Conservation (phyloP, 2,329 filamentous ascomycete genomes). For the Alternaria brassicae region DNA sequence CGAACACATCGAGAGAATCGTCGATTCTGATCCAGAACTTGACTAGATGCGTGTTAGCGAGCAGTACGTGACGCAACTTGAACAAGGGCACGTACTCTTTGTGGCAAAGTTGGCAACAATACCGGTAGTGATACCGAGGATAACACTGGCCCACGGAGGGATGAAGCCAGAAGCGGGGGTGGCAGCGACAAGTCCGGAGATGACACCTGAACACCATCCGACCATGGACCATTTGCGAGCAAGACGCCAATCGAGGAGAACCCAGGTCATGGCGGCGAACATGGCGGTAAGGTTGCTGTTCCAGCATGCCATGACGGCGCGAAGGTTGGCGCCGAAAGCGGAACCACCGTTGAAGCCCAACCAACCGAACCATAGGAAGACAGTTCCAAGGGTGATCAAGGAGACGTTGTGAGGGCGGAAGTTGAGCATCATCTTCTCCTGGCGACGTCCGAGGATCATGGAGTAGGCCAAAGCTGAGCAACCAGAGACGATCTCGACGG, state of each 20-base stretch:
- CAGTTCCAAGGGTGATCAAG: constrained; percentile 91
- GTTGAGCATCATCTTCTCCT: constrained; percentile 99
- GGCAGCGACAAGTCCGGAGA: constrained; percentile 86
- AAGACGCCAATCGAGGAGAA: constrained; percentile 91
- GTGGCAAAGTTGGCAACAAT: constrained; percentile 83
- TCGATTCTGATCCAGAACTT: constrained; percentile 81
- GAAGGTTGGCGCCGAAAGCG: constrained; percentile 89
- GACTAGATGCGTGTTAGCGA: constrained; percentile 53
- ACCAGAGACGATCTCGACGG: constrained; percentile 96
- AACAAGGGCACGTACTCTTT: constrained; percentile 69
- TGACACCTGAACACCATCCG: constrained; percentile 88
- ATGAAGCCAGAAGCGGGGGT: constrained; percentile 85
- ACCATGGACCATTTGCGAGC: constrained; percentile 95
- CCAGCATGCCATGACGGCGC: constrained; percentile 96
- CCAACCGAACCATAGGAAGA: constrained; percentile 99
- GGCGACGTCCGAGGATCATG: constrained; percentile 90
- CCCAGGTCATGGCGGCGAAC: constrained; percentile 93
- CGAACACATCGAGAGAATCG: constrained; percentile 89
- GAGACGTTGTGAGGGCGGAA: constrained; percentile 99
- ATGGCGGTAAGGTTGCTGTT: constrained; percentile 94
- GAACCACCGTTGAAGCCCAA: constrained; percentile 98
- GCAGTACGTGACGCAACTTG: background rate
- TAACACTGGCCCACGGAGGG: constrained; percentile 68
- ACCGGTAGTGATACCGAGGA: constrained; percentile 67
- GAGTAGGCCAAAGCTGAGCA: constrained; percentile 94